Base-by-base conservation (phyloP, 164 flowering plant species). In the grape (Vitis vinifera) region DNA sequence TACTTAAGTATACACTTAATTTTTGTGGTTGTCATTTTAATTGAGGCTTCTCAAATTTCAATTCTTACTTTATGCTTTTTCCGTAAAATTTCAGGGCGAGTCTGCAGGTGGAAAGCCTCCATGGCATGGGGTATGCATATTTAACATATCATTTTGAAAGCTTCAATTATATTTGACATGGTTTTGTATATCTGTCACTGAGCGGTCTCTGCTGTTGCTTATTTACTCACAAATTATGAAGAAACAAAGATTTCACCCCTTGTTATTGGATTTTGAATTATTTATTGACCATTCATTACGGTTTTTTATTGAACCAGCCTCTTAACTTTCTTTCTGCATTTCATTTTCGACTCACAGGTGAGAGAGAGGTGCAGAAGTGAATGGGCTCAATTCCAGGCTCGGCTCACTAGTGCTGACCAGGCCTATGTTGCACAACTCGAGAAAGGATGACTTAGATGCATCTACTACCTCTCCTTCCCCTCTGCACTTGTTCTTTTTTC, bases 81-180 rank as follows among this genome's bases (percentile, higher is more conserved):
- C 31, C 51, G 4, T 56, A 47, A 64, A 63, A n/a, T 81, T 68
- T 60, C 92, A 94, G 98, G 99, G 99, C 5, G 9, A 81, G 59
- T 31, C 96, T 3, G 85, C 86, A 62, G 75, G 81, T 17, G 98
- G 99, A 19, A 88, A 87, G 79, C 86, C 96, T 55, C 89, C 98
- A 68, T 89, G 97, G 99, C 78, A 90, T 85, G 98, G 97, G 91
- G 99, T 94, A 91, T 48, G 88, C 77, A 71, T 55, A 14, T 15
- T 64, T 49, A 10, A 3, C 59, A 31, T 14, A 29, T 66, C 13
- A 12, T 65, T 14, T 14, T 66, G 23, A 53, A 65, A 16, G 3
- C 49, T 55, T 4, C 9, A 12, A 27, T 52, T 49, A 49, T 16
- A 16, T 8, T 47, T 47, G 27, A 1, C 27, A 23, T 23, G 27